Evolutionary conservation across 306 rosid genomes (phyloP).

Genomic region (Argentina anserina): DNA sequence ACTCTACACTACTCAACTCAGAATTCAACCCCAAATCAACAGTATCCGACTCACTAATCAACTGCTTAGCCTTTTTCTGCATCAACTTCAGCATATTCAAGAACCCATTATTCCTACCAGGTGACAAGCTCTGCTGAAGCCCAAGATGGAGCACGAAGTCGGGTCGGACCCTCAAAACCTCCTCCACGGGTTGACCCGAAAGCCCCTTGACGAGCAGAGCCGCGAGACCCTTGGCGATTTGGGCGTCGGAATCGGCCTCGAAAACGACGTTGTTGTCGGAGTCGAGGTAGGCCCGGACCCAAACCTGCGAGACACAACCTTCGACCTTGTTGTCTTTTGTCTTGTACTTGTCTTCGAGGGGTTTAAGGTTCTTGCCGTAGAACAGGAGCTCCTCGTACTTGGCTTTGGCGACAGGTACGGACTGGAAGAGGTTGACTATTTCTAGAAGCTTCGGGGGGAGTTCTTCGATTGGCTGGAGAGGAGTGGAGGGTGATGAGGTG

Average conservation of each 20-base stretch:
- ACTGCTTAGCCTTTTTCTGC: conserved; percentile 71
- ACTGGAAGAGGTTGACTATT: conserved; percentile 77
- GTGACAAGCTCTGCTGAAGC: conserved; percentile 83
- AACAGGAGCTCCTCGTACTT: conserved; percentile 85
- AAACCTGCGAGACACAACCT: conserved; percentile 98
- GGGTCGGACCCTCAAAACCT: conserved; percentile 63
- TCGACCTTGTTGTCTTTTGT: conserved; percentile 73
- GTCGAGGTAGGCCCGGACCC: conserved; percentile 91
- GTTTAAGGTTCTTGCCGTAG: conserved; percentile 81
- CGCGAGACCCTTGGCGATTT: conserved; percentile 83
- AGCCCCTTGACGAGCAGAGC: conserved; percentile 80
- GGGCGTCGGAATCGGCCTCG: conserved; percentile 94
- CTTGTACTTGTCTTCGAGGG: conserved; percentile 64
- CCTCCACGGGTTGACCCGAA: conserved; percentile 63
- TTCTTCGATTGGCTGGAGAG: conserved; percentile 74
- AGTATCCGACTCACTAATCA: conserved; percentile 23
- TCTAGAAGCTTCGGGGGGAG: conserved; percentile 95
- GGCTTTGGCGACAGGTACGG: conserved; percentile 72
- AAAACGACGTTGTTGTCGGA: conserved; percentile 48
- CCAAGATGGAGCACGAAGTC: conserved; percentile 74
- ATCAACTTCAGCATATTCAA: conserved; percentile 88
- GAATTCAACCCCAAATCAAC: conserved; percentile 17
- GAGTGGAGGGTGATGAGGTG: conserved; percentile 21
- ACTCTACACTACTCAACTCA: conserved; percentile 8
- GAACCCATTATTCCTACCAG: conserved; percentile 90